phyloP scores from a whole-genome alignment of 2,329 filamentous ascomycete species.

The Fusarium azukiicola region DNA sequence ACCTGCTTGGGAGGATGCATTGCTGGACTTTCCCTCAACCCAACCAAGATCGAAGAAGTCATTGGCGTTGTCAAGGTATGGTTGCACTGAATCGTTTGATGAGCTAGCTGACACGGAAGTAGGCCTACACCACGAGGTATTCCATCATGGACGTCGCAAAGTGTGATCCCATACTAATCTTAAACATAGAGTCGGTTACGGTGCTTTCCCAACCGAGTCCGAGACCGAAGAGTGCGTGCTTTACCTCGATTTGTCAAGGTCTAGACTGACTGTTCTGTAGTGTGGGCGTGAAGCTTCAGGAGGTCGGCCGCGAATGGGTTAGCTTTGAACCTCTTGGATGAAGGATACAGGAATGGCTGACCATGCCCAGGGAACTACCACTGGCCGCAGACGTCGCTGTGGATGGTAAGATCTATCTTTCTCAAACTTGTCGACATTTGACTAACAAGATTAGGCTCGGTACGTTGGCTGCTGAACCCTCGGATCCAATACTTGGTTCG shows the following conservation, averaged over 20 bases:
- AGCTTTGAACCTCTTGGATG: not conserved
- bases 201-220: slow-evolving; percentile 81
- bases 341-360: not conserved
- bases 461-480: not conserved
- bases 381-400: slow-evolving; percentile 27
- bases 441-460: slow-evolving; percentile 37
- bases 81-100: not conserved
- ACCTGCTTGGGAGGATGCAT: slow-evolving; percentile 20
- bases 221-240: slow-evolving; percentile 59
- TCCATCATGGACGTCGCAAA: not conserved
- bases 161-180: not conserved
- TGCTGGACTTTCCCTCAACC: slow-evolving; percentile 22
- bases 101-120: not conserved
- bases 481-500: not conserved
- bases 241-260: not conserved
- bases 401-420: slow-evolving; percentile 19
- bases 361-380: slow-evolving; percentile 13
- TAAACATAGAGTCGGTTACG: slow-evolving; percentile 74
- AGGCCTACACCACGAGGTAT: slow-evolving; percentile 7
- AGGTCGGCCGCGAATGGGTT: slow-evolving; percentile 65
- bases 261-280: slow-evolving; percentile 59
- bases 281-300: slow-evolving; percentile 43
- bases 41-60: slow-evolving; percentile 8
- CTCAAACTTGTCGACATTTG: slow-evolving; percentile 55
- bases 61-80: slow-evolving; percentile 26